Conservation (phyloP, 1,284 basidiomycete genomes). For the Sporisorium exsertum region DNA sequence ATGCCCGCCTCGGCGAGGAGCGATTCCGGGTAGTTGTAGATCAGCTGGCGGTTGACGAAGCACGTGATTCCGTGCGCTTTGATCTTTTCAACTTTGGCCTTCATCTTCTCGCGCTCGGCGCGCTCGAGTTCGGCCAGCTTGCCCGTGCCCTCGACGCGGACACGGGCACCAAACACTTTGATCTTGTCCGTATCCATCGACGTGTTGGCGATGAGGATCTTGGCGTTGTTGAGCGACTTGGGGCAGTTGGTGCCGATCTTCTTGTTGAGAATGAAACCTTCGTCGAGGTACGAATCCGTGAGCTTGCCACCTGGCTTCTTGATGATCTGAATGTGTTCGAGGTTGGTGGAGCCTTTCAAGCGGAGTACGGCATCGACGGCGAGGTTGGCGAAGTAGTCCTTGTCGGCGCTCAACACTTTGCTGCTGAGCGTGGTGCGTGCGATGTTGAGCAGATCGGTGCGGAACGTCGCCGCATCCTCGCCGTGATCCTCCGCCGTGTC, state of each 20-base stretch:
- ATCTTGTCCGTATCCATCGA: conserved; percentile 99
- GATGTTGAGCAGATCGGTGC: conserved; percentile 93
- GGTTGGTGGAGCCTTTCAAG: conserved; percentile 92
- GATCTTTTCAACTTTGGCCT: conserved; percentile 94
- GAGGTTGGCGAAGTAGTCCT: conserved; percentile 97
- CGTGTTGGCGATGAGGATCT: conserved; percentile 97
- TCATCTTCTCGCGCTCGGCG: conserved; percentile 99
- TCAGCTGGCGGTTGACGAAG: conserved; percentile 97
- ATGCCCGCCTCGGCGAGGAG: conserved; percentile 93
- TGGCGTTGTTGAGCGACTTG: conserved; percentile 92
- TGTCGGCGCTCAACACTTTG: conserved; percentile 96
- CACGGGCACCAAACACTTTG: conserved; percentile 96
- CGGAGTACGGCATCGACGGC: conserved; percentile 97
- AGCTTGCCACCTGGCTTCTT: conserved; percentile 99
- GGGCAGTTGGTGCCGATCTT: conserved; percentile 93
- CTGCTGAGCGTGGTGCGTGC: conserved; percentile 94
- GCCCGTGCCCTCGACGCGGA: conserved; percentile 94
- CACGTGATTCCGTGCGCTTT: conserved; percentile 95
- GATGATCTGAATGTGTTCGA: conserved; percentile 99
- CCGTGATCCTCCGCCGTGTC: conserved; percentile 83
- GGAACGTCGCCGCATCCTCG: conserved; percentile 80
- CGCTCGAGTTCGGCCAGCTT: conserved; percentile 98
- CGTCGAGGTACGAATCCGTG: conserved; percentile 97
- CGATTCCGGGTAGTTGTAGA: conserved; percentile 99
- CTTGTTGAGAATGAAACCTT: conserved; percentile 99